A percentile compares a stretch with the other conserved stretches of the same genome.
phyloP scores from a whole-genome alignment of 371 early-diverging fungal species.

The Mortierella sp. region DNA sequence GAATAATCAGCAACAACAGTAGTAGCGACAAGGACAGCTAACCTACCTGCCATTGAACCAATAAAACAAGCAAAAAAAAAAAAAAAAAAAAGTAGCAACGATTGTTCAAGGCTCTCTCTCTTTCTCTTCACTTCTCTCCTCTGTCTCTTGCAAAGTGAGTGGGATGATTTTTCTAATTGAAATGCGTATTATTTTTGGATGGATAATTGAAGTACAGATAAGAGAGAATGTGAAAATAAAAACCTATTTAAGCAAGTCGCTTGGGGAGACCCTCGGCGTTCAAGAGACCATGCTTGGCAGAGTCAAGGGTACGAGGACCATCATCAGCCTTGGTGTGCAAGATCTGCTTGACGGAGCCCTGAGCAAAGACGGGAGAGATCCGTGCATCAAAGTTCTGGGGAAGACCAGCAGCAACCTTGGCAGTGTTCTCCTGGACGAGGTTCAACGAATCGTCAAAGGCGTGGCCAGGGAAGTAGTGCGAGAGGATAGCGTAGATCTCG shows the following conservation, averaged over 20 bases:
- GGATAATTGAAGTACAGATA: neutral
- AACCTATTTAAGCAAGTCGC: conserved; percentile 45
- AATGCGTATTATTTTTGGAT: conserved; percentile 4
- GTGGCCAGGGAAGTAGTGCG: conserved; percentile 87
- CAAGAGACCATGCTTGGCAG: conserved; percentile 71
- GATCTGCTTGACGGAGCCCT: conserved; percentile 87
- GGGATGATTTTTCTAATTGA: conserved; percentile 9
- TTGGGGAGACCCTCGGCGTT: conserved; percentile 71
- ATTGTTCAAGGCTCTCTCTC: neutral
- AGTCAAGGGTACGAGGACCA: conserved; percentile 88
- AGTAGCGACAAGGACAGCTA: neutral
- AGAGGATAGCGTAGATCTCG: conserved; percentile 87
- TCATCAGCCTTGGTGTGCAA: conserved; percentile 94
- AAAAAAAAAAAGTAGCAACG: neutral
- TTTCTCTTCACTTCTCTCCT: neutral
- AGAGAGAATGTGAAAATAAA: neutral
- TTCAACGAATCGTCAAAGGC: conserved; percentile 79
- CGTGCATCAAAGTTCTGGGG: conserved; percentile 64
- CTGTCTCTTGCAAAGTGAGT: neutral
- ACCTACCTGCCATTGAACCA: no score
- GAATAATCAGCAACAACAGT: conserved; percentile 13
- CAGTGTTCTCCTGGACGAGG: conserved; percentile 54
- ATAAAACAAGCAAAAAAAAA: neutral
- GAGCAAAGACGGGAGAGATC: conserved; percentile 75
- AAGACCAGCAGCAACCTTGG: conserved; percentile 60